A percentile compares a stretch with the other conserved stretches of the same genome.
These are phyloP conservation scores for Noccaea caerulescens DNA, from an alignment of 345 rosid genomes.

Conservation along the genomic window DNA sequence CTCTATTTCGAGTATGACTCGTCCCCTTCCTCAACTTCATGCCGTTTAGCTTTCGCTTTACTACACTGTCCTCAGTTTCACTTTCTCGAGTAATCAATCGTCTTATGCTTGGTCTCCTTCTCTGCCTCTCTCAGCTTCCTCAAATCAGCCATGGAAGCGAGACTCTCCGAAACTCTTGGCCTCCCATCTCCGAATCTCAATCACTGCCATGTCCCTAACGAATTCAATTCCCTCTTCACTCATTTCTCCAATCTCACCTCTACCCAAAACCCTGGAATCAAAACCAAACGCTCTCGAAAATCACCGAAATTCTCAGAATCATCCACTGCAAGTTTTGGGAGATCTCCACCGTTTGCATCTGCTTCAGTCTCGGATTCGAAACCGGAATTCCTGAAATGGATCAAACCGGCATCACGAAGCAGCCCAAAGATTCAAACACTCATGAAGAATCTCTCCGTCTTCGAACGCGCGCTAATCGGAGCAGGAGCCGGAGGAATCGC, in stretches of 20 bases:
- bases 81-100: neutral
- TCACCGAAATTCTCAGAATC: conserved; percentile 23
- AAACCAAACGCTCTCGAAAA: conserved; percentile 11
- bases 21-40: neutral
- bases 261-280: conserved; percentile 33
- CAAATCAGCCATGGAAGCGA: conserved; percentile 50
- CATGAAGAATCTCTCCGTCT: conserved; percentile 66
- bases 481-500: conserved; percentile 87
- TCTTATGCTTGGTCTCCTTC: too few species aligned
- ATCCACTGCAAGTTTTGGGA: neutral
- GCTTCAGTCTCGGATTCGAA: conserved; percentile 45
- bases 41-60: conserved; percentile 2
- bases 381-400: conserved; percentile 48
- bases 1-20: neutral
- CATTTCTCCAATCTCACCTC: conserved; percentile 44
- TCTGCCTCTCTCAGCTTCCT: neutral
- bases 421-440: conserved; percentile 53
- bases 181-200: conserved; percentile 44
- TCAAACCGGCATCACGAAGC: conserved; percentile 54
- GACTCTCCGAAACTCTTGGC: conserved; percentile 50
- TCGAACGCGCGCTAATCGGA: conserved; percentile 81
- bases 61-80: neutral
- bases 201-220: conserved; percentile 22
- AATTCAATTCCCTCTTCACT: conserved; percentile 42
- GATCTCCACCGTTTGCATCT: conserved; percentile 53